Evolutionary conservation across 495 filamentous ascomycete genomes (phyloP).

Genomic region (Aspergillus diversus): DNA sequence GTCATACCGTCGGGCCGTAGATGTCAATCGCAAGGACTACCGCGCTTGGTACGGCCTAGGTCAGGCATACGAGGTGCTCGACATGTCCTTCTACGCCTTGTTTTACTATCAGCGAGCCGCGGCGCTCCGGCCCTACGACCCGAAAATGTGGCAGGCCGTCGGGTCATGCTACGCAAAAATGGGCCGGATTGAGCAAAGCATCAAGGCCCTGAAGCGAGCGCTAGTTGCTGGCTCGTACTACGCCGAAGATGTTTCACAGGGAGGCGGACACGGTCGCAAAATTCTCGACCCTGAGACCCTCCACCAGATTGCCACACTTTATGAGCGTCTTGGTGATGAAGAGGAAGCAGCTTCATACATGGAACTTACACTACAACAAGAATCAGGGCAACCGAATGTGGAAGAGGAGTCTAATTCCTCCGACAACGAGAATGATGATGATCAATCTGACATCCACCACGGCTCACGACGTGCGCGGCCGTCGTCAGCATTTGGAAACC

Average conservation of each 20-base stretch:
- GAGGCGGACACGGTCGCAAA: slow-evolving; percentile 39
- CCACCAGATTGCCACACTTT: slow-evolving; percentile 85
- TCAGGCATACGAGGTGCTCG: slow-evolving; percentile 95
- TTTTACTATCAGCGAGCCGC: slow-evolving; percentile 98
- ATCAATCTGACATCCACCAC: slow-evolving; percentile 28
- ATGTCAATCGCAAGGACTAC: slow-evolving; percentile 95
- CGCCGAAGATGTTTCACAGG: slow-evolving; percentile 54
- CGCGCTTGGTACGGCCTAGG: slow-evolving; percentile 98
- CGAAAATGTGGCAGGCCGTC: slow-evolving; percentile 98
- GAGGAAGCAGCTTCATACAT: slow-evolving; percentile 88
- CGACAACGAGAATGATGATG: slow-evolving; percentile 49
- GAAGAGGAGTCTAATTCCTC: slow-evolving; percentile 35
- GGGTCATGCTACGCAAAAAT: slow-evolving; percentile 89
- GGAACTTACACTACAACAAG: slow-evolving; percentile 91
- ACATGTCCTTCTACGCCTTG: slow-evolving; percentile 95
- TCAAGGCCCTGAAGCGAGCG: slow-evolving; percentile 92
- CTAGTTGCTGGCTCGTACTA: slow-evolving; percentile 82
- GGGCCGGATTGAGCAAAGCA: slow-evolving; percentile 78
- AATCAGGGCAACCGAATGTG: slow-evolving; percentile 57
- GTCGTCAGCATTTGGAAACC: slow-evolving; percentile 11
- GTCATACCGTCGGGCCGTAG: slow-evolving; percentile 92
- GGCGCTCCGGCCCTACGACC: slow-evolving; percentile 85
- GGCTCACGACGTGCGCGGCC: slow-evolving; percentile 27
- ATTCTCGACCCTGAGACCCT: slow-evolving; percentile 89
- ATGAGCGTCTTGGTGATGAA: slow-evolving; percentile 74